These are phyloP conservation scores for Parietaria judaica DNA, from an alignment of 306 rosid genomes.

Conservation along the genomic window DNA sequence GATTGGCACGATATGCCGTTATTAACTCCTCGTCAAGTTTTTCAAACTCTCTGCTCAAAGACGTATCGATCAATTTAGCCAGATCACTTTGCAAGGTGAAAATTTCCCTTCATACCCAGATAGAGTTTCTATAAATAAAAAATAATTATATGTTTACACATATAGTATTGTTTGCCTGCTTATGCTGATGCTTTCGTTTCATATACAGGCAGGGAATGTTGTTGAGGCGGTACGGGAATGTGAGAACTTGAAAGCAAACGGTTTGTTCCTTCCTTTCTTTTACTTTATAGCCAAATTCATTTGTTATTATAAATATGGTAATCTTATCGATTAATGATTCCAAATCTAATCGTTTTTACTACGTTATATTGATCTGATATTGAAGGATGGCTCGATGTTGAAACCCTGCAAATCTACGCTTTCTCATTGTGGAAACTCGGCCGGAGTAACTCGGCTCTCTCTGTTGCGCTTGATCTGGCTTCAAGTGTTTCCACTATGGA, in stretches of 20 bases:
- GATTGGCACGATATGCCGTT: slow-evolving; percentile 59
- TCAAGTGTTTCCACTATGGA: slow-evolving; percentile 51
- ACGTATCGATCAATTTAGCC: slow-evolving; percentile 73
- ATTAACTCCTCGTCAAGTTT: slow-evolving; percentile 26
- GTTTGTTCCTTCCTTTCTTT: slow-evolving; percentile 24
- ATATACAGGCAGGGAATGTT: slow-evolving; percentile 67
- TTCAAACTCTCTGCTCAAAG: slow-evolving; percentile 41
- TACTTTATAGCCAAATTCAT: neutral
- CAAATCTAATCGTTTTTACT: slow-evolving; percentile 2
- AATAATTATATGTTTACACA: no score
- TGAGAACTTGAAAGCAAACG: slow-evolving; percentile 70
- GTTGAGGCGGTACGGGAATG: slow-evolving; percentile 72
- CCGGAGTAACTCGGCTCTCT: slow-evolving; percentile 52
- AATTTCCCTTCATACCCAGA: no score
- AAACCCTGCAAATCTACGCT: slow-evolving; percentile 72
- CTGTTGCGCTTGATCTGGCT: slow-evolving; percentile 47
- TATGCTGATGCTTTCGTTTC: slow-evolving; percentile 16
- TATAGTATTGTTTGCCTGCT: neutral
- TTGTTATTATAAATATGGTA: no score
- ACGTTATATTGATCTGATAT: slow-evolving; percentile 11
- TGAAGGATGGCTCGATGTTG: slow-evolving; percentile 62
- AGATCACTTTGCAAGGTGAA: slow-evolving; percentile 64
- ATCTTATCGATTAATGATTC: neutral
- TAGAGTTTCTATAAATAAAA: no score
- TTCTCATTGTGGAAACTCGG: slow-evolving; percentile 78